phyloP scores from a whole-genome alignment of 1,284 basidiomycete genomes.

The Boletellus deceptivus region DNA sequence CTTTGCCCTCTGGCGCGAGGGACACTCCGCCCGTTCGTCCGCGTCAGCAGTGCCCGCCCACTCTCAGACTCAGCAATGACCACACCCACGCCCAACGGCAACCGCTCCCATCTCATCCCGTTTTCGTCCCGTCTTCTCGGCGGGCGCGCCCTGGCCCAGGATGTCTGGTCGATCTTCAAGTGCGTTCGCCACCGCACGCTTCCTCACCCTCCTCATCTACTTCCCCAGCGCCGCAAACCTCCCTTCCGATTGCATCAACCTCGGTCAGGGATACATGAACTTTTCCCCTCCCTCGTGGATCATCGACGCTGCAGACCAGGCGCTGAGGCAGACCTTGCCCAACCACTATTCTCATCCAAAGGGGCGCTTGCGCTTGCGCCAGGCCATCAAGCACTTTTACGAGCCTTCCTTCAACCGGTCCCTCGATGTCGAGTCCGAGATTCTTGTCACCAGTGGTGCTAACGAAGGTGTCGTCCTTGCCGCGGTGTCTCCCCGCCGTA shows the following conservation, averaged over 20 bases:
- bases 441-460: slow-evolving; percentile 92
- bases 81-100: slow-evolving; percentile 1
- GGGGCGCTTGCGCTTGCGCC: slow-evolving; percentile 80
- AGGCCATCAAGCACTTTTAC: slow-evolving; percentile 83
- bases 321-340: slow-evolving; percentile 63
- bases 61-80: slow-evolving; percentile 1
- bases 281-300: slow-evolving; percentile 85
- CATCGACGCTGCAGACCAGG: slow-evolving; percentile 69
- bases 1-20: not conserved
- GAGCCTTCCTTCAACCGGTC: slow-evolving; percentile 68
- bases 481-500: not conserved
- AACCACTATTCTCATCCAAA: slow-evolving; percentile 94
- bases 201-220: slow-evolving; percentile 8
- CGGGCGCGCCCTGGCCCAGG: slow-evolving; percentile 73
- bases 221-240: slow-evolving; percentile 75
- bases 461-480: slow-evolving; percentile 72
- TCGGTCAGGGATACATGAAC: slow-evolving; percentile 96
- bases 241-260: slow-evolving; percentile 84
- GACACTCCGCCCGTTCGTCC: not conserved
- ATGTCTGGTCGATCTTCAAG: slow-evolving; percentile 95
- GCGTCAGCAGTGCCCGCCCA: not conserved
- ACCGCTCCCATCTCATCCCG: slow-evolving; percentile 53
- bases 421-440: slow-evolving; percentile 84
- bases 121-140: slow-evolving; percentile 68
- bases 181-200: slow-evolving; percentile 35